Evolutionary conservation across 768 basidiomycete genomes (phyloP).

Genomic region (Rhodotorula sphaerocarpa): DNA sequence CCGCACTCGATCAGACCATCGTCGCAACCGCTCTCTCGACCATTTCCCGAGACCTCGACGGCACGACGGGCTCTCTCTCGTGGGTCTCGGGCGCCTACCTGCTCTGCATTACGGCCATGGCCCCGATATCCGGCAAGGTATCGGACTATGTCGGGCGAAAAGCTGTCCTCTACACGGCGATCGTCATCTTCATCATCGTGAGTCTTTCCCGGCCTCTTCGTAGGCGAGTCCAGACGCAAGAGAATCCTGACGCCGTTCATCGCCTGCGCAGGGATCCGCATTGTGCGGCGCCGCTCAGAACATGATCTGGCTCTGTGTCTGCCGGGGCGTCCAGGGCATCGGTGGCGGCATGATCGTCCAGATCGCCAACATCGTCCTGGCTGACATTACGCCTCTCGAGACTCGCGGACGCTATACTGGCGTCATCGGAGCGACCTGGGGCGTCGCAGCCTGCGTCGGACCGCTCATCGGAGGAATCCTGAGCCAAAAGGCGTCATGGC

Average conservation of each 20-base stretch:
- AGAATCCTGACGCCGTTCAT: background rate
- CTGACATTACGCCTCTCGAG: constrained; percentile 42
- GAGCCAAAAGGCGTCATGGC: constrained; percentile 66
- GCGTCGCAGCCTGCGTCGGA: constrained; percentile 61
- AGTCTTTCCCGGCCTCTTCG: background rate
- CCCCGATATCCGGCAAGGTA: constrained; percentile 69
- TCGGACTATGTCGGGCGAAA: constrained; percentile 53
- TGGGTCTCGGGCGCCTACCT: constrained; percentile 69
- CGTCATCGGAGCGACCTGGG: constrained; percentile 45
- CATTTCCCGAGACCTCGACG: constrained; percentile 59
- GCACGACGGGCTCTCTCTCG: constrained; percentile 54
- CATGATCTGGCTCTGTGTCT: constrained; percentile 26
- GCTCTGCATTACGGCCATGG: constrained; percentile 52
- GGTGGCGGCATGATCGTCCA: constrained; percentile 49
- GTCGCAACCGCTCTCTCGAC: constrained; percentile 70
- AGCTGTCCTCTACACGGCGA: constrained; percentile 16
- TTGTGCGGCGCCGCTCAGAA: constrained; percentile 20
- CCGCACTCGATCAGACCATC: constrained; percentile 48
- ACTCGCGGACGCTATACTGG: constrained; percentile 41
- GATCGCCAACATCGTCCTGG: constrained; percentile 34
- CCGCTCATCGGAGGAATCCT: constrained; percentile 54
- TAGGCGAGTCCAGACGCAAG: background rate
- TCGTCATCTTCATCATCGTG: constrained; percentile 28
- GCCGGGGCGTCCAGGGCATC: constrained; percentile 29
- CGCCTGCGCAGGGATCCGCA: constrained; percentile 7